Evolutionary conservation across 495 filamentous ascomycete species (phyloP), one percentile per base, ranked within the genome.

Genomic region (Hypoxylon fragiforme): DNA sequence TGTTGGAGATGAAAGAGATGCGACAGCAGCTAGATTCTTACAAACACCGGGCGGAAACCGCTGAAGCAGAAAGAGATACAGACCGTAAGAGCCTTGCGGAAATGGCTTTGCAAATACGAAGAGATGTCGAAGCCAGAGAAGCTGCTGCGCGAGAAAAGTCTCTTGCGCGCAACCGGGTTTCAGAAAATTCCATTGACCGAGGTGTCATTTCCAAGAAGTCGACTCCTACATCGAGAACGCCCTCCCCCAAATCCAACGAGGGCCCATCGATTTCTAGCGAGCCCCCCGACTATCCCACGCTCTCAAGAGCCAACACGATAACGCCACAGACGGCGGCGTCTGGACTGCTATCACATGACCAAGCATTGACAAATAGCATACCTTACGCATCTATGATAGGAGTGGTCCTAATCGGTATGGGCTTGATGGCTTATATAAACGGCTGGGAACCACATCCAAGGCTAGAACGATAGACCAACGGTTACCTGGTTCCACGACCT

Each of bases 361-460:
- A 64, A 34, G 54, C 70, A 57, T 57, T 90, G 41, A 74, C 83
- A 51, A 82, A 90, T 22, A 81, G 84, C 54, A 81, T 85, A 45
- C 94, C 94, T 15, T 95, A 91, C 62, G 88, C 87, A 24, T 90
- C 87, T 5, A 91, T 96, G 75, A 72, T 96, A 16, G 88, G 90
- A 4, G 92, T 98, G 3, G 90, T 97, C 41, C 70, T 96, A 38
- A 69, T 97, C 56, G 94, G 94, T 12, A 85, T 96, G 64, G 88
- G 90, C 21, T 68, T 97, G 41, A 98, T 98, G 94, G 89, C 89
- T 35, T 95, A 90, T 73, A 76, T 98, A 57, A 98, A 98, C 67
- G 86, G 86, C 34, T 95, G 88, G 87, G 85, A 89, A 69, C 60
- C 70, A 12, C 70, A 76, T 42, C 57, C 69, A 15, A 70, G 50